phyloP scores from a whole-genome alignment of 257 asterid species.

The Solanum etuberosum region DNA sequence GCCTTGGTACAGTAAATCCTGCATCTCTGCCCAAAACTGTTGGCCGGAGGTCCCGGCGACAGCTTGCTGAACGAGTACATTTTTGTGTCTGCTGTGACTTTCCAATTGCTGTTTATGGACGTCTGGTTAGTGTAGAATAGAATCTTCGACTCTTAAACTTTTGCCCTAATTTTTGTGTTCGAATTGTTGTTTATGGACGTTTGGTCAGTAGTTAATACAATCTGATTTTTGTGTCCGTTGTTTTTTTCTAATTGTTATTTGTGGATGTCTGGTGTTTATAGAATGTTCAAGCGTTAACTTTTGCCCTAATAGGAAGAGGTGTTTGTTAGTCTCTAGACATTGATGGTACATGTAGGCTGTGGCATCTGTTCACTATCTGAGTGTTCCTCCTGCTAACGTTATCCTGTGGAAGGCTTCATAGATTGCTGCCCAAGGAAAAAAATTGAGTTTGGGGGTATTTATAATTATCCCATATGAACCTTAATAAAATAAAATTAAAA shows the following conservation, averaged over 20 bases:
- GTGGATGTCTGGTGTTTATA: neutral
- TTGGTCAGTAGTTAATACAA: neutral
- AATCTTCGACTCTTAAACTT: neutral
- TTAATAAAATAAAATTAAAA: neutral
- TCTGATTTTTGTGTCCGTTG: neutral
- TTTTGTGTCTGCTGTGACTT: constrained; percentile 83
- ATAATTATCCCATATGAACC: neutral
- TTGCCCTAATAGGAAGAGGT: neutral
- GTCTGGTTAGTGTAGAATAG: constrained; percentile 44
- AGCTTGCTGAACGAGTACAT: constrained; percentile 89
- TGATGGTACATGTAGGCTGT: neutral
- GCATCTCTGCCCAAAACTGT: constrained; percentile 52
- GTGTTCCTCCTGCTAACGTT: neutral
- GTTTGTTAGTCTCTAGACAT: neutral
- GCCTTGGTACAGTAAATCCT: constrained; percentile 55
- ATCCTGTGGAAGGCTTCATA: neutral
- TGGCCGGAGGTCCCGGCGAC: constrained; percentile 91
- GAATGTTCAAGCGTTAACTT: neutral
- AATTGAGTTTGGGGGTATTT: neutral
- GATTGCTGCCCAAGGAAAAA: neutral
- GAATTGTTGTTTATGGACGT: constrained; percentile 46
- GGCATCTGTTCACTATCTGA: neutral
- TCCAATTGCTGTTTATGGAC: constrained; percentile 92
- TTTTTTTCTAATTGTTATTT: neutral
- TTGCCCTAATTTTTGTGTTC: constrained; percentile 1